Percentiles rank a stretch among this genome's conserved stretches.
Evolutionary conservation across 1,284 basidiomycete genomes (phyloP).

Genomic region (Thecaphora thlaspeos): DNA sequence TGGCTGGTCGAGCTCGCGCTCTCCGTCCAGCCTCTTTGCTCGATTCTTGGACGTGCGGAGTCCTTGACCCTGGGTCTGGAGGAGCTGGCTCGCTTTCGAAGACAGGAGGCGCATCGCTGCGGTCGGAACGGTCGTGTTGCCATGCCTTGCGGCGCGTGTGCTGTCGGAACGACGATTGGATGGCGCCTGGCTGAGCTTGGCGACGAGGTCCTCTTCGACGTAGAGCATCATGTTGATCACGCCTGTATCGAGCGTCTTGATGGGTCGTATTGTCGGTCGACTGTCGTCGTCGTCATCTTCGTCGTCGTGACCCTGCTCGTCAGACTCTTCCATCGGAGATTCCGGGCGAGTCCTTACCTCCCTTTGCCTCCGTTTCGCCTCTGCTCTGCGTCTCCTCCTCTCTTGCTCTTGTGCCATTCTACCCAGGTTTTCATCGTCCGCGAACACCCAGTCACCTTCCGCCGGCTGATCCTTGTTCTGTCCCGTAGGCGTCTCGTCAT

Average conservation of each 20-base stretch:
- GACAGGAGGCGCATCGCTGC: conserved; percentile 11
- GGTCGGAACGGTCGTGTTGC: conserved; percentile 1
- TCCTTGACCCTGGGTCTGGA: conserved; percentile 6
- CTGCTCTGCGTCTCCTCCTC: too few relatives aligned
- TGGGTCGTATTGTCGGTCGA: conserved; percentile 23
- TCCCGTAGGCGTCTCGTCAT: conserved; percentile 60
- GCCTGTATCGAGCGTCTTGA: conserved; percentile 35
- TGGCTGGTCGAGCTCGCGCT: conserved; percentile 31
- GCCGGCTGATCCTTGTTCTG: conserved; percentile 15
- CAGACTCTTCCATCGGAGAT: neutral
- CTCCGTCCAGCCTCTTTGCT: conserved; percentile 20
- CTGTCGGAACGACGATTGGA: conserved; percentile 1
- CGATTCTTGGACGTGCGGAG: conserved; percentile 19
- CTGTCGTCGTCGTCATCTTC: neutral
- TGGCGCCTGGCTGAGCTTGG: conserved; percentile 5
- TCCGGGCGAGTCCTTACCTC: neutral
- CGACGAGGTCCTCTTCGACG: conserved; percentile 31
- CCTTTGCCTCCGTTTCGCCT: conserved; percentile 2
- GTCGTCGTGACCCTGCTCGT: neutral
- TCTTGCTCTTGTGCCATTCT: too few relatives aligned
- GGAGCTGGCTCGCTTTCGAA: conserved; percentile 21
- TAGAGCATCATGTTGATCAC: conserved; percentile 40
- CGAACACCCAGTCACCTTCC: conserved; percentile 32
- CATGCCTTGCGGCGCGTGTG: neutral
- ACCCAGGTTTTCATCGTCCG: conserved; percentile 19